Conservation (phyloP, 352 stramenopile species). For the Blastocystis sp. region DNA sequence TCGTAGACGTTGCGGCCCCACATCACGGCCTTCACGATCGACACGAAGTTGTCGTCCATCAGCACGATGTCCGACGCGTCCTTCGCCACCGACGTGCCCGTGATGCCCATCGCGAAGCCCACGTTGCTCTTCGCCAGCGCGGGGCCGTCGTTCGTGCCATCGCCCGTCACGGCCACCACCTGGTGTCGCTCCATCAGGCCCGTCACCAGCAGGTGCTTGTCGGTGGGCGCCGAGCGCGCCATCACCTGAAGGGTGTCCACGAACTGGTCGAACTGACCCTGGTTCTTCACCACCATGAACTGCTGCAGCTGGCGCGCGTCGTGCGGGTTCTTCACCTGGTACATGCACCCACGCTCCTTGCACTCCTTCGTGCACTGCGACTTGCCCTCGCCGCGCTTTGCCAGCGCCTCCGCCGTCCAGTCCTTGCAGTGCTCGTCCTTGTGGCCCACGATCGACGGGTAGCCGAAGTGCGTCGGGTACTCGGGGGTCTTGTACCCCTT, state of each 20-base stretch:
- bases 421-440: constrained; percentile 34
- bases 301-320: constrained; percentile 52
- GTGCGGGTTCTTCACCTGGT: constrained; percentile 39
- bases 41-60: constrained; percentile 95
- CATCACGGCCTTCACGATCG: constrained; percentile 91
- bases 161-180: constrained; percentile 96
- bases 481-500: constrained; percentile 67
- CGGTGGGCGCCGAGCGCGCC: constrained; percentile 87
- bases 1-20: constrained; percentile 93
- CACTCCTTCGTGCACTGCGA: constrained; percentile 53
- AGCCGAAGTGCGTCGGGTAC: constrained; percentile 71
- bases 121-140: constrained; percentile 82
- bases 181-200: constrained; percentile 75
- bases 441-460: constrained; percentile 58
- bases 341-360: constrained; percentile 64
- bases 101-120: constrained; percentile 91
- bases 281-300: constrained; percentile 46
- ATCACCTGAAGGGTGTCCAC: constrained; percentile 82
- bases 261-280: constrained; percentile 73
- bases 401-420: constrained; percentile 31
- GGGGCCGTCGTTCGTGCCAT: constrained; percentile 96
- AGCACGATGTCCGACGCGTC: constrained; percentile 95
- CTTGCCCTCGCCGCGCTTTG: constrained; percentile 20
- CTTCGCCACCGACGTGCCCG: constrained; percentile 93
- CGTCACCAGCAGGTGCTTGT: constrained; percentile 93